These are phyloP conservation scores for Dendrostoma leiphaemia DNA, from an alignment of 2,329 filamentous ascomycete species.

Conservation along the genomic window DNA sequence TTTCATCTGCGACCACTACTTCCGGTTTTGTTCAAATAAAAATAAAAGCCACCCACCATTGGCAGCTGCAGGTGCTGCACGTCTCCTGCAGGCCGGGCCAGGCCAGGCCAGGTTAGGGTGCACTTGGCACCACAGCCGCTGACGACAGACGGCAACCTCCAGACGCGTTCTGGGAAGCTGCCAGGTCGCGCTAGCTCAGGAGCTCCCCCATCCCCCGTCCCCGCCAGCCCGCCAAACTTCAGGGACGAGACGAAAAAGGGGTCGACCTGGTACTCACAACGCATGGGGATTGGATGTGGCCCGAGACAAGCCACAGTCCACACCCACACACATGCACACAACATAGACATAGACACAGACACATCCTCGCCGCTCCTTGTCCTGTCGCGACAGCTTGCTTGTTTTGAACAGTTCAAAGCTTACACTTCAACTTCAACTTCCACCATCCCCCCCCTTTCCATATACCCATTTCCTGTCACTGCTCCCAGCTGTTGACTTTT, in stretches of 20 bases:
- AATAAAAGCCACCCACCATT: constrained; percentile 1
- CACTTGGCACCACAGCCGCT: not conserved
- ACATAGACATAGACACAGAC: not conserved
- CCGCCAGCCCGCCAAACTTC: not conserved
- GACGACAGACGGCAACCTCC: not conserved
- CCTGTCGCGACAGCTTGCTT: not conserved
- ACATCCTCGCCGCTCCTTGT: not conserved
- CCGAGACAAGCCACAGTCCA: not conserved
- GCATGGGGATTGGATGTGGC: not conserved
- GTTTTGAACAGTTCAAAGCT: not conserved
- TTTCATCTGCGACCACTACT: not conserved
- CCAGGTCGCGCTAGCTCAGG: constrained; percentile 2
- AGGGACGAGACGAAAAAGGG: not conserved
- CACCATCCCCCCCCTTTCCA: constrained; percentile 17
- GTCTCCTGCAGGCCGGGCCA: not conserved
- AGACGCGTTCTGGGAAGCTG: not conserved
- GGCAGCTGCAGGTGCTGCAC: constrained; percentile 5
- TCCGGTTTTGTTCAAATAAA: not conserved
- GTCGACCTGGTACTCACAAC: not conserved
- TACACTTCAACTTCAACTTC: not conserved
- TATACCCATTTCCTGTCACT: constrained; percentile 14
- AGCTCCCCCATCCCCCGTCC: not conserved
- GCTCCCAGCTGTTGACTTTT: constrained; percentile 24
- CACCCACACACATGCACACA: not conserved
- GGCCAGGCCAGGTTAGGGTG: too few relatives aligned